phyloP scores from a whole-genome alignment of 2,329 filamentous ascomycete genomes.

The Metarhizium album region DNA sequence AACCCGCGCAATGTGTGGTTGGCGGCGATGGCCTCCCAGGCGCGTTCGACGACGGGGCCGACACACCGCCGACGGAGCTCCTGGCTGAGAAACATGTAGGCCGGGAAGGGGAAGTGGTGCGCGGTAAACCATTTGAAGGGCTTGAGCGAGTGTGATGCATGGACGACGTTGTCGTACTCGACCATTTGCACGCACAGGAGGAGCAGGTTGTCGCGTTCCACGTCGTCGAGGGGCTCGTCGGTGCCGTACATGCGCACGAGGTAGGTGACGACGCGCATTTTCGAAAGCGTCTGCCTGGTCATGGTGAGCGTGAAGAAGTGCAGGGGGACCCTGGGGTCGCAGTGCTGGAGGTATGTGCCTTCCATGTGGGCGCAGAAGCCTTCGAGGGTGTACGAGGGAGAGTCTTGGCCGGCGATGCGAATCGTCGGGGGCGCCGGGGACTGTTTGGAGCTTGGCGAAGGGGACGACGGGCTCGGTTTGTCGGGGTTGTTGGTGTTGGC shows the following conservation, averaged over 20 bases:
- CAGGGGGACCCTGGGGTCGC: conserved; percentile 46
- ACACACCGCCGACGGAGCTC: conserved; percentile 41
- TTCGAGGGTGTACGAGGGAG: conserved; percentile 39
- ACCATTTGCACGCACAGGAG: conserved; percentile 46
- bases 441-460: conserved; percentile 11
- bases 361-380: conserved; percentile 45
- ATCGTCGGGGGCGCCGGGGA: conserved; percentile 23
- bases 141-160: conserved; percentile 37
- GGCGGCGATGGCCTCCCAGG: conserved; percentile 45
- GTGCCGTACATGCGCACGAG: conserved; percentile 37
- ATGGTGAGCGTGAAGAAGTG: conserved; percentile 49
- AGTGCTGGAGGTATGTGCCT: conserved; percentile 42
- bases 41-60: conserved; percentile 46
- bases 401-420: conserved; percentile 38
- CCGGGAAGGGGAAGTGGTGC: conserved; percentile 49
- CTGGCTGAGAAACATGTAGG: conserved; percentile 48
- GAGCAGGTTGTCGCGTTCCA: conserved; percentile 42
- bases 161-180: conserved; percentile 47
- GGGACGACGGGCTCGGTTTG: conserved; percentile 14
- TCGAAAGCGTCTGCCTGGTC: conserved; percentile 44
- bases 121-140: conserved; percentile 49
- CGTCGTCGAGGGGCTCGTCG: conserved; percentile 28
- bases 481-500: conserved; percentile 17
- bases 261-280: conserved; percentile 44
- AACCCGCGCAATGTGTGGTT: conserved; percentile 44